These are phyloP conservation scores for Sindora glabra DNA, from an alignment of 306 rosid species.

Conservation along the genomic window DNA sequence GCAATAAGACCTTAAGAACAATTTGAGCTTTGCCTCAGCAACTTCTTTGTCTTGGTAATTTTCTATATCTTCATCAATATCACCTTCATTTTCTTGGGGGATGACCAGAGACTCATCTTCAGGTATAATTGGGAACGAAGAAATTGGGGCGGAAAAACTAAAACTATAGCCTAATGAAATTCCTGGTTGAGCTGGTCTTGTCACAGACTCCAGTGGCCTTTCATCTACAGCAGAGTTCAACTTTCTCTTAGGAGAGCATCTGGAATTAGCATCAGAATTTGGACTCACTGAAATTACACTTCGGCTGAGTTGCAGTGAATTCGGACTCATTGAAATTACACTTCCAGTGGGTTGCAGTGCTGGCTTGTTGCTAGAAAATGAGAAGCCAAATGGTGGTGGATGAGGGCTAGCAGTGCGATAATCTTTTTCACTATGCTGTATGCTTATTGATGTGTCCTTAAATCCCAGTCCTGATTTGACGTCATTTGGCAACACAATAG, in stretches of 20 bases:
- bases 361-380: conserved; percentile 22
- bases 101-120: conserved; percentile 32
- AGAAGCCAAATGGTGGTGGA: conserved; percentile 28
- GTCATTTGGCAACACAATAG: conserved; percentile 34
- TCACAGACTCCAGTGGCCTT: conserved; percentile 30
- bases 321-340: conserved; percentile 15
- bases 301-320: conserved; percentile 32
- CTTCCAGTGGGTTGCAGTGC: conserved; percentile 33
- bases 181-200: conserved; percentile 36
- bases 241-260: conserved; percentile 31
- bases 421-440: conserved; percentile 29
- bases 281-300: conserved; percentile 16
- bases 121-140: conserved; percentile 21
- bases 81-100: conserved; percentile 35
- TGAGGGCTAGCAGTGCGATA: conserved; percentile 10
- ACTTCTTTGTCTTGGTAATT: conserved; percentile 49
- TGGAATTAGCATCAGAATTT: conserved; percentile 23
- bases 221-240: conserved; percentile 24
- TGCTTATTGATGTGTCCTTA: conserved; percentile 14
- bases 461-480: conserved; percentile 28
- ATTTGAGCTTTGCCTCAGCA: conserved; percentile 69
- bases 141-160: conserved; percentile 18
- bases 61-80: conserved; percentile 23
- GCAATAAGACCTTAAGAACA: conserved; percentile 61
- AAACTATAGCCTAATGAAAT: conserved; percentile 18